Evolutionary conservation across 2,329 filamentous ascomycete genomes (phyloP).

Genomic region (Didymella sp.): DNA sequence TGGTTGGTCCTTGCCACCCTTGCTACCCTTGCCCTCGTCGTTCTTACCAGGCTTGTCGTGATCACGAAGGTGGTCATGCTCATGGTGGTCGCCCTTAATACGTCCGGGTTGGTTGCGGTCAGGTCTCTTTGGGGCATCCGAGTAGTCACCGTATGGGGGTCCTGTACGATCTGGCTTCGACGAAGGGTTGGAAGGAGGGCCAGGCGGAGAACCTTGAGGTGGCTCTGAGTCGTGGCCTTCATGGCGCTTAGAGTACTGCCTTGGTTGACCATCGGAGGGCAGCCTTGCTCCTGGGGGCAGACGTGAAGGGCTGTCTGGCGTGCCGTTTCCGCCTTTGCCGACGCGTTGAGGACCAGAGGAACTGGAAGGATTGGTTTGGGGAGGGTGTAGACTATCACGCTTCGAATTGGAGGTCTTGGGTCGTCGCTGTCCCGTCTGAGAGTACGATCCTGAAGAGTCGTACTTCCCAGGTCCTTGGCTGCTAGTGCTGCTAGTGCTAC

Average conservation of each 20-base stretch:
- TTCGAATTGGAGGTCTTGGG: neutral
- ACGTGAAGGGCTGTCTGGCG: neutral
- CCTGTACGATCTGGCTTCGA: neutral
- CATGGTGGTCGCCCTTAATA: neutral
- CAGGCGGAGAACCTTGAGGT: neutral
- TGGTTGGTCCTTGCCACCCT: neutral
- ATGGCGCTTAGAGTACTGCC: neutral
- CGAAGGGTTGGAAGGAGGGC: neutral
- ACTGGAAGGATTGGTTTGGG: neutral
- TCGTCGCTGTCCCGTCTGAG: neutral
- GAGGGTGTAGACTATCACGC: neutral
- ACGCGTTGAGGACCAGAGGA: neutral
- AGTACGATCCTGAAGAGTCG: neutral
- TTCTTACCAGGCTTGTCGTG: neutral
- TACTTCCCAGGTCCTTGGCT: neutral
- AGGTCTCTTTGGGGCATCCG: neutral
- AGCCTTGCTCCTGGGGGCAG: neutral
- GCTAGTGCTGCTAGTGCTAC: neutral
- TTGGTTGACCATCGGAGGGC: neutral
- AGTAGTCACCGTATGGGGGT: neutral
- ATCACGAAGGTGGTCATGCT: neutral
- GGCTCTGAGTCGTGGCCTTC: neutral
- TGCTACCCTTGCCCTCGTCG: neutral
- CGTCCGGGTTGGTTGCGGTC: neutral
- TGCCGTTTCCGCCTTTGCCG: neutral